These are phyloP conservation scores for Penicillium canariense DNA, from an alignment of 495 filamentous ascomycete genomes.

Conservation along the genomic window DNA sequence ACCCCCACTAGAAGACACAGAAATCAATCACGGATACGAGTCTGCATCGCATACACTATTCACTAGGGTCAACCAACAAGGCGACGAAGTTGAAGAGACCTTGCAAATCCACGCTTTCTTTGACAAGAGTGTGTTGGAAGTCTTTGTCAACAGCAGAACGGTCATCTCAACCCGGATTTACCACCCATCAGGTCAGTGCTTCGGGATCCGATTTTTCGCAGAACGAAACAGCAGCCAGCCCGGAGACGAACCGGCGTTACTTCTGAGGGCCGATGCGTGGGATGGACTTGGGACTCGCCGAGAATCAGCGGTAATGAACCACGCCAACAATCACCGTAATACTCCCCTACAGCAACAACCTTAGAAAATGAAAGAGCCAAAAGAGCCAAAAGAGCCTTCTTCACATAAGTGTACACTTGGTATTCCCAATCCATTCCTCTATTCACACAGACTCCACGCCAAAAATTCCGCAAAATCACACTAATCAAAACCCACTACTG, in stretches of 20 bases:
- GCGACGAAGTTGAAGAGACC: conserved; percentile 29
- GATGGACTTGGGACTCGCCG: conserved; percentile 32
- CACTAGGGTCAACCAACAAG: conserved; percentile 17
- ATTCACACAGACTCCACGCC: conserved; percentile 3
- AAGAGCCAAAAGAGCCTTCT: background rate
- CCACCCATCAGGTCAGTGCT: conserved; percentile 12
- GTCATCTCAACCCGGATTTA: conserved; percentile 40
- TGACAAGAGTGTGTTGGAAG: conserved; percentile 38
- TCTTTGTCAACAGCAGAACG: conserved; percentile 41
- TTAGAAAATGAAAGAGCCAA: background rate
- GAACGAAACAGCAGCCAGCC: background rate
- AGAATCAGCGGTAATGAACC: background rate
- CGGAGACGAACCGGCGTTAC: conserved; percentile 8
- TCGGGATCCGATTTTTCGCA: conserved; percentile 30
- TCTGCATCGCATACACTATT: conserved; percentile 39
- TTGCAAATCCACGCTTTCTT: conserved; percentile 37
- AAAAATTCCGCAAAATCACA: too few species aligned
- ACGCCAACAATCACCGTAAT: background rate
- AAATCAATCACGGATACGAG: conserved; percentile 34
- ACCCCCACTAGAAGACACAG: conserved; percentile 16
- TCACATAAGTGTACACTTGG: background rate
- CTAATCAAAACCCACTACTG: too few species aligned
- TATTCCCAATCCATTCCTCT: background rate
- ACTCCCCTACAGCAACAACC: background rate
- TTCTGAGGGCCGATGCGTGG: conserved; percentile 30